These are phyloP conservation scores for Cyanidiococcus yangmingshanensis DNA, from an alignment of 23 red algal species.

Conservation along the genomic window DNA sequence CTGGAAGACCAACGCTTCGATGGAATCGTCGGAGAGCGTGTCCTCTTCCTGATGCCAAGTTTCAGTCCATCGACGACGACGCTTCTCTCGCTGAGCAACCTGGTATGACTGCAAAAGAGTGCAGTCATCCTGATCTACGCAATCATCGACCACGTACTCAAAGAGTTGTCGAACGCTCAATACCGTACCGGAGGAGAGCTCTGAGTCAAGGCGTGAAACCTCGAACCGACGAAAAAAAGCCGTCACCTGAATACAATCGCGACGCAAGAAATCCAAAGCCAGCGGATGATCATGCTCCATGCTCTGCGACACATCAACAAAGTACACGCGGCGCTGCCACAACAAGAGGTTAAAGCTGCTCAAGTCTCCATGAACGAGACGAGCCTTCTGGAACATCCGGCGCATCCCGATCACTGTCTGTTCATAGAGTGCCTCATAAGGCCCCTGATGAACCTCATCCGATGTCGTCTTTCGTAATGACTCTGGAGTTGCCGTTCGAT, in stretches of 20 bases:
- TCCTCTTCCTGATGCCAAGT: neutral
- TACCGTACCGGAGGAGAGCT: neutral
- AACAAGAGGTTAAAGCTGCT: constrained; percentile 87
- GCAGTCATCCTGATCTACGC: constrained; percentile 14
- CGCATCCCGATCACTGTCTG: constrained; percentile 58
- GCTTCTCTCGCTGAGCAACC: neutral
- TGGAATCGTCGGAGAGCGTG: neutral
- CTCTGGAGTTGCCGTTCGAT: neutral
- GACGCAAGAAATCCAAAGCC: constrained; percentile 67
- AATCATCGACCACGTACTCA: constrained; percentile 44
- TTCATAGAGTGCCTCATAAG: constrained; percentile 38
- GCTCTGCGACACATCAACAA: constrained; percentile 93
- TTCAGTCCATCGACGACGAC: neutral
- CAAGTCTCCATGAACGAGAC: constrained; percentile 88
- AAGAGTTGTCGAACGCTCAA: constrained; percentile 39
- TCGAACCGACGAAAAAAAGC: constrained; percentile 44
- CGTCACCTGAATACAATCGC: constrained; percentile 78
- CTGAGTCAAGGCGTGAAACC: neutral
- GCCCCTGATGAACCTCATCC: neutral
- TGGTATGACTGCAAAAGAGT: neutral
- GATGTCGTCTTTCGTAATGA: neutral
- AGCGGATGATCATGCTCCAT: constrained; percentile 89
- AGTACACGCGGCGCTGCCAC: constrained; percentile 36
- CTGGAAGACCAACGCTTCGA: constrained; percentile 3
- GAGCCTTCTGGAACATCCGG: constrained; percentile 59